A percentile compares a stretch with the other conserved stretches of the same genome.
Conservation (phyloP, 306 rosid species). For the Fagus crenata region DNA sequence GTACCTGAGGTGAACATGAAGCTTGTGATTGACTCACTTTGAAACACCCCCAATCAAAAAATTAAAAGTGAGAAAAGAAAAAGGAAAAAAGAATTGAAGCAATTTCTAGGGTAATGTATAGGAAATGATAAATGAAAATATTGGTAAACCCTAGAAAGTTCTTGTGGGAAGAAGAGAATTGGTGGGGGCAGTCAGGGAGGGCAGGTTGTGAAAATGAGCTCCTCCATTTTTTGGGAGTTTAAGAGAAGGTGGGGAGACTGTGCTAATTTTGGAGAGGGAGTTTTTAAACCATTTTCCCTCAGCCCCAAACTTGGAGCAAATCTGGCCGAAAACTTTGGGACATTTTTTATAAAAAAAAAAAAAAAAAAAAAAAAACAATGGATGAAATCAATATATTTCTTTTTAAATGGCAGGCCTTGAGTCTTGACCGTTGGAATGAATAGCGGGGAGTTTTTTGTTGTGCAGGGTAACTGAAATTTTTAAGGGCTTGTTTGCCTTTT, state of each 20-base stretch:
- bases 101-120: conserved; percentile 56
- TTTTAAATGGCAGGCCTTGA: background rate
- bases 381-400: background rate
- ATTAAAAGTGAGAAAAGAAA: background rate
- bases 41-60: conserved; percentile 5
- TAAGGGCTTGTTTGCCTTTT: background rate
- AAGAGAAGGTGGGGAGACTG: conserved; percentile 29
- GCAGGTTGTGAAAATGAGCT: conserved; percentile 30
- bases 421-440: background rate
- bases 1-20: conserved; percentile 52
- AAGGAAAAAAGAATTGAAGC: conserved; percentile 4
- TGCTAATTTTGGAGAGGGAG: conserved; percentile 38
- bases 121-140: background rate
- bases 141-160: conserved; percentile 55
- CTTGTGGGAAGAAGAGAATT: conserved; percentile 3
- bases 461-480: background rate
- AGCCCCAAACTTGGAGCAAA: conserved; percentile 42
- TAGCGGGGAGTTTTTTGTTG: background rate
- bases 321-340: conserved; percentile 42
- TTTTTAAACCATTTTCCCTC: conserved; percentile 35
- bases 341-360: background rate
- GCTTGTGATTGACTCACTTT: conserved; percentile 27
- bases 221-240: conserved; percentile 38
- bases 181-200: conserved; percentile 24
- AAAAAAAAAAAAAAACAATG: background rate